Base-by-base conservation (phyloP, 495 filamentous ascomycete species). In the Penicillium silybi region DNA sequence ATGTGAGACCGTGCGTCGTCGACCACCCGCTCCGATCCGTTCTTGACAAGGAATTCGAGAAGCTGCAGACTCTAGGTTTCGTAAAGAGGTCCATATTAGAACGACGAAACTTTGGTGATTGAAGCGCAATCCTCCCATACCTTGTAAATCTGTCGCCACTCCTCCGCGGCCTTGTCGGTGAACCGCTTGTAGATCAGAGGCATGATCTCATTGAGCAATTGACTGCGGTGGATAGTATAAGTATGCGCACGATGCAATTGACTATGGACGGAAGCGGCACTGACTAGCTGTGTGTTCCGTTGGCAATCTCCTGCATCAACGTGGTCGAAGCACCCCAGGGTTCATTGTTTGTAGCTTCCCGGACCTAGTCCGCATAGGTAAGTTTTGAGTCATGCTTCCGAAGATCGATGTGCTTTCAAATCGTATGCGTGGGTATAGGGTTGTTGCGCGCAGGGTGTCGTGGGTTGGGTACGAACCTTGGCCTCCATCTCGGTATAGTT, bases 401-500 rank as follows among this genome's bases (percentile, higher is more conserved):
- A 9, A 22, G 19, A 15, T 9, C n/a, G n/a, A n/a, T n/a, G n/a
- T 29, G 1, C 11, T 11, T 10, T 10, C 25, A 9, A n/a, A 17
- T 20, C 4, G 27, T 29, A 41, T 41, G 39, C 18, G 15, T 23
- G 17, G 23, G 25, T 15, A n/a, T 18, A 22, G 23, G 25, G 23
- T 44, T 10, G 18, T 39, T 35, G 52, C 43, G 62, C 48, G 51
- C 26, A n/a, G 41, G 42, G 27, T 41, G 44, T 42, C 46, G 40
- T 39, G 47, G 47, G 20, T 49, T 41, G 48, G 23, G 41, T 44
- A 76, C 75, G 57, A 56, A 93, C 91, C 88, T 97, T 99, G 48
- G 91, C 77, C 73, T 99, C 93, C 92, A 97, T 97, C 67, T 97
- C 93, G n/a, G 93, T 98, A 70, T 92, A 97, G 71, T 97, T 98